Evolutionary conservation across 345 rosid genomes (phyloP), one percentile per base, ranked within the genome.

Genomic region (Theobroma cacao): DNA sequence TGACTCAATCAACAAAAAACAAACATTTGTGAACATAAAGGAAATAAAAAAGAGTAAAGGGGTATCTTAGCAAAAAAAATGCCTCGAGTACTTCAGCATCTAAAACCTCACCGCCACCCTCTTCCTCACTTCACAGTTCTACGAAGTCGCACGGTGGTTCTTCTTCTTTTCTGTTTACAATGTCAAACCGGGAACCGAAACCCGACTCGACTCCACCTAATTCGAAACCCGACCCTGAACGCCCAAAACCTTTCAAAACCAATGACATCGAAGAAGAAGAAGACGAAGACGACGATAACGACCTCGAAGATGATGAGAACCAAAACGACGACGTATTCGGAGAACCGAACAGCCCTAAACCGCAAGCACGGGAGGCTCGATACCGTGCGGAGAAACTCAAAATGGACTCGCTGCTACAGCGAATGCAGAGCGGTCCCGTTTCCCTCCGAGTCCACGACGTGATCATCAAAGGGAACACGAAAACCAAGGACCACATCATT

Each of bases 381-480:
- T 52, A 76, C 75, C 82, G 80, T 38, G 77, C 43, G 62, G 86
- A 81, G n/a, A 80, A 71, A 77, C 41, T 75, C 65, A 89, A 86
- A 81, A 82, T 88, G 74, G 88, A 86, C 67, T 86, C 79, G 34
- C 82, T 96, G 2, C 80, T 88, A 70, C 87, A 79, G 47, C 80
- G 91, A 31, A 84, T 94, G 80, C 73, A 84, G 63, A 75, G 77
- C 41, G 97, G 86, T 40, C 69, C 79, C 6, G 87, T 96, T 50
- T 88, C 94, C 15, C 81, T 94, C 40, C 94, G 98, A 26, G 97
- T 94, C 47, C 98, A 96, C 84, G 97, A 91, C 63, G 97, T 96
- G 65, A 81, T 92, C 61, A 58, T 96, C 67, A 88, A 72, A 48
- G 99, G 99, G 50, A 96, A 96, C 82, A 64, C 84, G 12, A 96